Evolutionary conservation across 257 asterid species (phyloP).

Genomic region (Anisodus acutangulus): DNA sequence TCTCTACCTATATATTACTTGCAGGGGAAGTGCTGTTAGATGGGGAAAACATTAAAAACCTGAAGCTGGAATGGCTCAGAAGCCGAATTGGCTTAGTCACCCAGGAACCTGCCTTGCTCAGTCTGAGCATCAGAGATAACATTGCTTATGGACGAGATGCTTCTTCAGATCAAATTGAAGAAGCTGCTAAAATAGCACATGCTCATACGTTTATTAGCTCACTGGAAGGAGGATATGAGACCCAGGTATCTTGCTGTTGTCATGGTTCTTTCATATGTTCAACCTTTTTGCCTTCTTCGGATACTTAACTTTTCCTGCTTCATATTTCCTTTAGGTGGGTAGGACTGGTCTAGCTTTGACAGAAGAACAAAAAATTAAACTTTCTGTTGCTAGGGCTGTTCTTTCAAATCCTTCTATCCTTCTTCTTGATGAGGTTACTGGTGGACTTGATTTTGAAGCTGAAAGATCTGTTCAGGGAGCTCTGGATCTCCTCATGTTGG

Average conservation of each 20-base stretch:
- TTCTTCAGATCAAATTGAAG: conserved; percentile 90
- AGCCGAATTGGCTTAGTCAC: conserved; percentile 98
- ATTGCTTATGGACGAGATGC: conserved; percentile 97
- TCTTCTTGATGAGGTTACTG: conserved; percentile 97
- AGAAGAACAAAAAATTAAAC: conserved; percentile 97
- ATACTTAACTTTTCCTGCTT: conserved; percentile 29
- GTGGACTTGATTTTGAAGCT: conserved; percentile 99
- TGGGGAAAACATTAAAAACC: conserved; percentile 95
- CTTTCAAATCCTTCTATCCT: conserved; percentile 92
- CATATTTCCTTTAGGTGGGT: conserved; percentile 69
- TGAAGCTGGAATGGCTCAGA: conserved; percentile 96
- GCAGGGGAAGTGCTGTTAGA: conserved; percentile 99
- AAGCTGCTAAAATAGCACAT: conserved; percentile 98
- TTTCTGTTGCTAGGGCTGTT: conserved; percentile 97
- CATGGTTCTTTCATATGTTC: conserved; percentile 30
- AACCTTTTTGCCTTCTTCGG: conserved; percentile 24
- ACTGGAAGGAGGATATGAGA: conserved; percentile 84
- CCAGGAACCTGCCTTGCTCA: conserved; percentile 97
- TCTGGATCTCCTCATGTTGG: conserved; percentile 94
- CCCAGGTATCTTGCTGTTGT: conserved; percentile 68
- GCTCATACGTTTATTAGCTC: conserved; percentile 99
- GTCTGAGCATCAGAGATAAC: conserved; percentile 93
- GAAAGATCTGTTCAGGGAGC: conserved; percentile 97
- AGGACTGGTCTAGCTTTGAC: conserved; percentile 82
- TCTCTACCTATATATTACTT: conserved; percentile 27